Evolutionary conservation across 148 eudicot genomes (phyloP).

Genomic region (Euryodendron excelsum): DNA sequence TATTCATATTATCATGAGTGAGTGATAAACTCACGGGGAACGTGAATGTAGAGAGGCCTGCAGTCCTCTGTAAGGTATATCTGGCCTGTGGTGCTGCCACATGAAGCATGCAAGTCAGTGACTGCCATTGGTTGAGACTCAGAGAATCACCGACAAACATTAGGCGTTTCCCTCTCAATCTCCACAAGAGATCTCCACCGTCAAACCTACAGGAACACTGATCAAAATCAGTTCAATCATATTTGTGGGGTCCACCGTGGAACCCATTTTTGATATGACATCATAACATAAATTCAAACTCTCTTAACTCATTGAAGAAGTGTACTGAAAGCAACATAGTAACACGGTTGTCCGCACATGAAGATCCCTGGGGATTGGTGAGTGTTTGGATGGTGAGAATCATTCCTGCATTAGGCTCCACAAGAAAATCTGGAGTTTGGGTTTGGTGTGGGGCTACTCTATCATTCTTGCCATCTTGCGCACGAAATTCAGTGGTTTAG

Average conservation of each 20-base stretch:
- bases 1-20: no score
- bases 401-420: neutral
- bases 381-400: neutral
- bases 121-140: conserved; percentile 57
- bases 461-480: neutral
- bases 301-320: no score
- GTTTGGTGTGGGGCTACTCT: neutral
- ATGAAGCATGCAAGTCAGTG: conserved; percentile 52
- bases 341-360: no score
- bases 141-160: conserved; percentile 65
- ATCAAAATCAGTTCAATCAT: no score
- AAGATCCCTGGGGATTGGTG: no score
- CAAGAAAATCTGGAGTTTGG: neutral
- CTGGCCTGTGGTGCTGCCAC: conserved; percentile 29
- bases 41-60: conserved; percentile 32
- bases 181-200: conserved; percentile 24
- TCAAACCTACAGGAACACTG: conserved; percentile 14
- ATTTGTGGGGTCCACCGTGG: no score
- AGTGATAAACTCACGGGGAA: conserved; percentile 21
- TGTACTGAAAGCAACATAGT: no score
- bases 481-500: no score
- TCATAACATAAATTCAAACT: no score
- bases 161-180: conserved; percentile 39
- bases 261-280: no score
- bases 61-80: conserved; percentile 22